Evolutionary conservation across 768 basidiomycete species (phyloP).

Genomic region (Boletales sp.): DNA sequence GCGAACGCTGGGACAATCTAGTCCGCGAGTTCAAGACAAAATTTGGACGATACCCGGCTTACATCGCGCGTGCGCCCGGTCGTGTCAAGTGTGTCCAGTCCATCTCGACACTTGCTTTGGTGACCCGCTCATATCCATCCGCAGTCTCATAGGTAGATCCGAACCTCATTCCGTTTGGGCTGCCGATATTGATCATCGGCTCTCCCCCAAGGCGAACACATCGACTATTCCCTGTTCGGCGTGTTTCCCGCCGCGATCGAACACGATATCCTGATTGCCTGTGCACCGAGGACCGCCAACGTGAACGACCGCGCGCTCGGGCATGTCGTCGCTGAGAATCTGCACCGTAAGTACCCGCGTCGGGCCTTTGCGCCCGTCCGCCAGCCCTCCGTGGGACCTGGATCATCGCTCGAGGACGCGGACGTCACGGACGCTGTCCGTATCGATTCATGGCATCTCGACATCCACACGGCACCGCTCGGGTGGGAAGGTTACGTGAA

Average conservation of each 20-base stretch:
- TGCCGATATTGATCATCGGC: not conserved
- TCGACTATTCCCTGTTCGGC: slow-evolving; percentile 82
- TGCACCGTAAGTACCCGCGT: slow-evolving; percentile 55
- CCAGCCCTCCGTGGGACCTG: slow-evolving; percentile 19
- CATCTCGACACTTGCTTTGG: not conserved
- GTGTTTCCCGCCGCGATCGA: slow-evolving; percentile 85
- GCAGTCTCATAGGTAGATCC: slow-evolving; percentile 34
- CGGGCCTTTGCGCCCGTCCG: slow-evolving; percentile 56
- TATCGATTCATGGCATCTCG: slow-evolving; percentile 63
- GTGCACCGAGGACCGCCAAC: slow-evolving; percentile 40
- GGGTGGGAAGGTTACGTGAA: slow-evolving; percentile 89
- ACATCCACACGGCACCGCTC: slow-evolving; percentile 59
- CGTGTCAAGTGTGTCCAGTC: slow-evolving; percentile 61
- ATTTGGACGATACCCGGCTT: slow-evolving; percentile 64
- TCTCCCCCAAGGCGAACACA: slow-evolving; percentile 64
- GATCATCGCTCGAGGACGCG: slow-evolving; percentile 21
- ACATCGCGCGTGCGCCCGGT: slow-evolving; percentile 76
- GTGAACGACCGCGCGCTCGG: slow-evolving; percentile 37
- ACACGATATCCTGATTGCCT: slow-evolving; percentile 78
- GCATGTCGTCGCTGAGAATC: slow-evolving; percentile 59
- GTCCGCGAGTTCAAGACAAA: slow-evolving; percentile 56
- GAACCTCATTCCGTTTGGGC: not conserved
- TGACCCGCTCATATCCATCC: not conserved
- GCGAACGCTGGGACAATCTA: slow-evolving; percentile 58
- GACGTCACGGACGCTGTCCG: slow-evolving; percentile 36